These are phyloP conservation scores for Colletotrichum sp. DNA, from an alignment of 2,329 filamentous ascomycete genomes.

Conservation along the genomic window DNA sequence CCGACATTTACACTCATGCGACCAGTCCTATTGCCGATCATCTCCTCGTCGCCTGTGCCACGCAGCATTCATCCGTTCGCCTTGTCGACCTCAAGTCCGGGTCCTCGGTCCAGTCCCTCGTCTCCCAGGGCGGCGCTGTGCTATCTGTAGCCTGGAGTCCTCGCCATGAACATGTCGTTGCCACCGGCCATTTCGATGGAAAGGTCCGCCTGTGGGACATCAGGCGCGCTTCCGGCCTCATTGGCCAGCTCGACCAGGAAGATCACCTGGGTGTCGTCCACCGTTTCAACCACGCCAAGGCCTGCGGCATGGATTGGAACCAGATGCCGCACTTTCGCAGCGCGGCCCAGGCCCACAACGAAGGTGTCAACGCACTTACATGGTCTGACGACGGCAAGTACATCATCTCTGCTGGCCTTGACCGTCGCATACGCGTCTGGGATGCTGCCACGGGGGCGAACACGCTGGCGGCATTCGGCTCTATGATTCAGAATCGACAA, in stretches of 20 bases:
- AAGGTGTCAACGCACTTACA: slow-evolving; percentile 81
- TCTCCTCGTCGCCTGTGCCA: slow-evolving; percentile 85
- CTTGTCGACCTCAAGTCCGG: slow-evolving; percentile 88
- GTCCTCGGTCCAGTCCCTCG: slow-evolving; percentile 73
- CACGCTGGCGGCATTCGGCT: slow-evolving; percentile 86
- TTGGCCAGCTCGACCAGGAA: slow-evolving; percentile 84
- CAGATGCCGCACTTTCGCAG: slow-evolving; percentile 45
- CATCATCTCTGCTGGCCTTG: slow-evolving; percentile 82
- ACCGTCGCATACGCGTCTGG: slow-evolving; percentile 87
- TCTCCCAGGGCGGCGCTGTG: slow-evolving; percentile 71
- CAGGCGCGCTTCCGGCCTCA: slow-evolving; percentile 74
- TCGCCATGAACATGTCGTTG: slow-evolving; percentile 77
- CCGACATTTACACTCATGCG: slow-evolving; percentile 77
- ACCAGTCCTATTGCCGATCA: slow-evolving; percentile 75
- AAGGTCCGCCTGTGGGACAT: slow-evolving; percentile 88
- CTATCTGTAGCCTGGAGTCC: slow-evolving; percentile 83
- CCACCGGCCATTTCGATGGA: slow-evolving; percentile 85
- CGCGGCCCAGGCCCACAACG: slow-evolving; percentile 73
- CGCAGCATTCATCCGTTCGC: slow-evolving; percentile 82
- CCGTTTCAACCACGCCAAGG: slow-evolving; percentile 36
- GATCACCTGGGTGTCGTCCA: slow-evolving; percentile 74
- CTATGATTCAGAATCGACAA: slow-evolving; percentile 76
- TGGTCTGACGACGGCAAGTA: slow-evolving; percentile 84
- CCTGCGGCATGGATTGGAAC: slow-evolving; percentile 33
- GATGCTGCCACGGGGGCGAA: slow-evolving; percentile 81